Base-by-base conservation (phyloP, 2,329 filamentous ascomycete species). In the Mycocentrospora acerina region DNA sequence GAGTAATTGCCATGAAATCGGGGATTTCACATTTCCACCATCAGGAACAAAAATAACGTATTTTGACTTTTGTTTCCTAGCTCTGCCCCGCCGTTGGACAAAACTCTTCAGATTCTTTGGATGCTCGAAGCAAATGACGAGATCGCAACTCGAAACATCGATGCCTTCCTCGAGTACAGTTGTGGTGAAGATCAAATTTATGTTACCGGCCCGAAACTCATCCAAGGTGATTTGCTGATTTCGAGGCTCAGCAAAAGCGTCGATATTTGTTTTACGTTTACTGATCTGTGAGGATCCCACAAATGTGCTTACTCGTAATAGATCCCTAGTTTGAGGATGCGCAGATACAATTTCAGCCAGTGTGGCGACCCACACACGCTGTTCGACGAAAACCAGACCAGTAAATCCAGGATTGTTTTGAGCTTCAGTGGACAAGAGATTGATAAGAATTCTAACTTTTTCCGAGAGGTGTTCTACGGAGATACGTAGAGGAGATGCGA, bases 101-200 rank as follows among this genome's bases (percentile, higher is more conserved):
- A 82, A 86, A 1, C 81, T 81, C 40, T 81, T 81, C 24, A 86
- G 60, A 44, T 81, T 83, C 18, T 72, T 71, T 0, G 82, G 82
- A 17, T 71, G 70, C 47, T 85, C 77, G 54, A 81, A 86, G 47
- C 80, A 83, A 10, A 86, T 71, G 1, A 86, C 82, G 15, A 82
- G 53, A 51, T 83, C 80, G 50, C 82, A 86, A 3, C 77, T 76
- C n/a, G 77, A 75, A 2, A 83, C 67, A 50, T 83, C 80, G 19
- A 83, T 78, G 0, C 80, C 79, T 62, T 82, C 80, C 59, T 82
- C 79, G 2, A 82, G 66, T 0, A 81, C 79, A 35, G 72, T 76
- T 0, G 80, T 83, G 0, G 77, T 69, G 13, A 83, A 59, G 24
- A 82, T 73, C n/a, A 83, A 52, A 40, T 82, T 82, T 30, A 72